Base-by-base conservation (phyloP, 495 filamentous ascomycete species). In the Daldinia caldariorum region DNA sequence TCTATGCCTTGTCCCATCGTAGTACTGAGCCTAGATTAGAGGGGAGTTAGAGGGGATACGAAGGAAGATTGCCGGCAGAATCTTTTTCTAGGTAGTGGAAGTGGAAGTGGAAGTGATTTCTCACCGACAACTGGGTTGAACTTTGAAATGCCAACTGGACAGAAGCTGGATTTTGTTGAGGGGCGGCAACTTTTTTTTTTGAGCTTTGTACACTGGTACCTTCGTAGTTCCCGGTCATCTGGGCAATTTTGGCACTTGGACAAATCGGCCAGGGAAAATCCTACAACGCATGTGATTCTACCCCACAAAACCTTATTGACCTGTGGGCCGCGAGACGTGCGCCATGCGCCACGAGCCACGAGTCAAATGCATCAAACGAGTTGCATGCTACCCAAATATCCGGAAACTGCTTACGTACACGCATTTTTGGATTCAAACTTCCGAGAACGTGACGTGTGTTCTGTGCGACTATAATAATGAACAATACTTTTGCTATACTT, bases 111-210 rank as follows among this genome's bases (percentile, higher is more conserved):
- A 35, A 63, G 29, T 32, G 4, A 35, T 54, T 61, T 68, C 69
- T 68, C 70, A 72, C 70, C 70, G 70, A 72, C 70, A 68, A 58
- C 64, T 68, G 57, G 61, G 47, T 39, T 51, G 14, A 12, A 32
- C n/a, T 10, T 39, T 51, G 14, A 12, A 32, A 32, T 10, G 34
- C 34, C 6, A 47, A 7, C 6, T 43, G 18, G 43, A 10, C 43
- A 47, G 43, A 47, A 47, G 16, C 6, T 60, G 67, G 64, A 72
- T 31, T 71, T 72, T 72, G 70, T 72, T 72, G 70, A 61, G 68
- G 50, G 65, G 55, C 45, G 49, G 38, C 18, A 50, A 43, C 56
- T 47, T 47, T 47, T 47, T 47, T 47, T n/a, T 47, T 50, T 51
- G n/a, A 35, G 53, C 58, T 58, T 53, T 51, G 26, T 26, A 26